Base-by-base conservation (phyloP, 2,329 filamentous ascomycete species). In the Venturia aucupariae region DNA sequence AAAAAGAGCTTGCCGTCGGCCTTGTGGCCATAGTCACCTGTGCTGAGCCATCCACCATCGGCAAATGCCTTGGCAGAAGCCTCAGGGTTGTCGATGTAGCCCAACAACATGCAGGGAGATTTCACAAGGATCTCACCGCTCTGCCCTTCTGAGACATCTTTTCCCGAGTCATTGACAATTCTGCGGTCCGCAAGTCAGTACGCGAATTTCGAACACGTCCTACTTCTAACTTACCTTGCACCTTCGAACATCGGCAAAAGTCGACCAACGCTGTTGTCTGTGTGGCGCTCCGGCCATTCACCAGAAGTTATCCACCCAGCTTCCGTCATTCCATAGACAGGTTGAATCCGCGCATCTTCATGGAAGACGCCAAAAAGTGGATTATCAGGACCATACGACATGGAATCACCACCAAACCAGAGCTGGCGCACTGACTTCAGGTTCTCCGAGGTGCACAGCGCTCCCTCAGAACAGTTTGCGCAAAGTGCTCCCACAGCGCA, bases 361-460 rank as follows among this genome's bases (percentile, higher is more conserved):
- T 68, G 72, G 39, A 84, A 70, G 3, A 83, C 68, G 1, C 71
- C 71, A 54, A 79, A 75, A 62, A 82, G 76, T 11, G 78, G 72
- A 1, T 75, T 76, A 69, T 84, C 81, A 0, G 78, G 73, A 8
- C 74, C 77, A 66, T 80, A 80, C 27, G 80, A 79, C 2, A 86
- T 68, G 0, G 81, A 79, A 0, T 81, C 81, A 0, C 80, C 82
- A 46, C 81, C 78, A 62, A 73, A 76, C 6, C 67, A 68, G 0
- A 75, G 77, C 1, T 64, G 62, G 10, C 71, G 71, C 19, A 79
- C 68, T 0, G 74, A 75, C 24, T 75, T 76, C 10, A 84, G 69
- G 30, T 75, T 79, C 51, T 79, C 75, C 38, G 76, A 75, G 13
- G 77, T 76, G 1, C 74, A 72, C 19, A 79, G 68, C 0, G 81